Percentiles rank a stretch among this genome's conserved stretches.
These are phyloP conservation scores for Puya raimondii DNA, from an alignment of 176 grass and related monocot genomes.

Conservation along the genomic window DNA sequence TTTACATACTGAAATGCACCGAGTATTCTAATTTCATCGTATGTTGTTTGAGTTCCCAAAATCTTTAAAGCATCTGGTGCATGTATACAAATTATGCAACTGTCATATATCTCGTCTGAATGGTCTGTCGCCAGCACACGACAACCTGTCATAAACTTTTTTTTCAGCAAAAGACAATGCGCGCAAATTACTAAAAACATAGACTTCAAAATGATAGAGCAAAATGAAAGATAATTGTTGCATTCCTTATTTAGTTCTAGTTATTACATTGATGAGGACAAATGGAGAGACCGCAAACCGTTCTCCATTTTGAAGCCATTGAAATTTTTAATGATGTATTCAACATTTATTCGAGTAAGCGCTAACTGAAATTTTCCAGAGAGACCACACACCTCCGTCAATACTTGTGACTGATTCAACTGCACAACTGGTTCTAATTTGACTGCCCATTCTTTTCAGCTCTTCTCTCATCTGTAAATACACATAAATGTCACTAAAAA, in stretches of 20 bases:
- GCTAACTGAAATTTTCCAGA: background rate
- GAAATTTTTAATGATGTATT: background rate
- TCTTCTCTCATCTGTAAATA: conserved; percentile 51
- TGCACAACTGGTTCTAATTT: conserved; percentile 58
- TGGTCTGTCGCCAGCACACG: conserved; percentile 27
- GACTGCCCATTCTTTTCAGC: conserved; percentile 52
- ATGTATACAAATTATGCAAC: conserved; percentile 54
- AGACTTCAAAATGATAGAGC: background rate
- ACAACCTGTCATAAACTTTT: conserved; percentile 32
- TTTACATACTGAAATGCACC: conserved; percentile 78
- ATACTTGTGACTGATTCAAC: conserved; percentile 43
- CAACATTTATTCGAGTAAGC: background rate
- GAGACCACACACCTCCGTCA: conserved; percentile 33
- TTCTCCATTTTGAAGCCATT: background rate
- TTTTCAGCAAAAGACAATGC: background rate
- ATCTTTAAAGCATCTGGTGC: conserved; percentile 75
- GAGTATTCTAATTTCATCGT: conserved; percentile 57
- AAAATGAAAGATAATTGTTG: background rate
- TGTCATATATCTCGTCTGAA: conserved; percentile 53
- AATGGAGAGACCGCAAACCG: background rate
- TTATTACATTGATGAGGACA: background rate
- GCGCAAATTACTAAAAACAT: background rate
- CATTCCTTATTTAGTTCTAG: background rate
- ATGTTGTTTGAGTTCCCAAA: conserved; percentile 58
- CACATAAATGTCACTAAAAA: background rate